Conservation (phyloP, 441 rosid species). For the Populus hybrid region DNA sequence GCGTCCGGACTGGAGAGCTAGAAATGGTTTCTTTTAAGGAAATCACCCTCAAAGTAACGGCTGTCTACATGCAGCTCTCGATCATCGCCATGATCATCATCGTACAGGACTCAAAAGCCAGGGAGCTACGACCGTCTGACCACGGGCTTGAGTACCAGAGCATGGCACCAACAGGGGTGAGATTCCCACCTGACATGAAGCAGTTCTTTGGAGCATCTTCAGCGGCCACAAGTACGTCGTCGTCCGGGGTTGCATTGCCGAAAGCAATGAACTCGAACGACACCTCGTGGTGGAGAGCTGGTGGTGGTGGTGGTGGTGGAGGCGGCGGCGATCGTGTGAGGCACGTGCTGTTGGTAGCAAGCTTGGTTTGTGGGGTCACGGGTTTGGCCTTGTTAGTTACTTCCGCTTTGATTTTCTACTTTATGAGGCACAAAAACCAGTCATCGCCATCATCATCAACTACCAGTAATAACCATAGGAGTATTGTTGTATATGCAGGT, state of each 20-base stretch:
- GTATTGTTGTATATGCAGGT: neutral
- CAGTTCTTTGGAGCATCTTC: conserved; percentile 53
- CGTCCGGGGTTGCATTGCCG: conserved; percentile 36
- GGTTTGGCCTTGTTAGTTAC: conserved; percentile 53
- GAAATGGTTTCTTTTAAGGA: neutral
- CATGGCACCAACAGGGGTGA: conserved; percentile 33
- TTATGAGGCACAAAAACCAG: conserved; percentile 25
- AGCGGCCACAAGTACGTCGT: conserved; percentile 30
- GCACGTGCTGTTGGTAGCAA: conserved; percentile 59
- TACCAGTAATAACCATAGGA: neutral
- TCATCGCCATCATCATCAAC: neutral
- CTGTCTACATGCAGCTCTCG: conserved; percentile 2
- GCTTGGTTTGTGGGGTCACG: conserved; percentile 52
- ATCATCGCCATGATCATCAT: conserved; percentile 21
- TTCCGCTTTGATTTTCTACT: conserved; percentile 40
- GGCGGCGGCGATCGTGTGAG: conserved; percentile 34
- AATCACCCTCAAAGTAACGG: neutral
- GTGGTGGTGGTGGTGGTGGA: conserved; percentile 6
- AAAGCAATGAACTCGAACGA: conserved; percentile 43
- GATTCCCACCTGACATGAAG: conserved; percentile 43
- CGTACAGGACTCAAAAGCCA: conserved; percentile 21
- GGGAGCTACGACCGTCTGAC: conserved; percentile 72
- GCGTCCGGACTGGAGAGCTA: neutral
- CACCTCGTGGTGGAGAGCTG: conserved; percentile 42
- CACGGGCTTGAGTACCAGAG: conserved; percentile 67